Base-by-base conservation (phyloP, 2,329 filamentous ascomycete species). In the Mycosphaerella sp. region DNA sequence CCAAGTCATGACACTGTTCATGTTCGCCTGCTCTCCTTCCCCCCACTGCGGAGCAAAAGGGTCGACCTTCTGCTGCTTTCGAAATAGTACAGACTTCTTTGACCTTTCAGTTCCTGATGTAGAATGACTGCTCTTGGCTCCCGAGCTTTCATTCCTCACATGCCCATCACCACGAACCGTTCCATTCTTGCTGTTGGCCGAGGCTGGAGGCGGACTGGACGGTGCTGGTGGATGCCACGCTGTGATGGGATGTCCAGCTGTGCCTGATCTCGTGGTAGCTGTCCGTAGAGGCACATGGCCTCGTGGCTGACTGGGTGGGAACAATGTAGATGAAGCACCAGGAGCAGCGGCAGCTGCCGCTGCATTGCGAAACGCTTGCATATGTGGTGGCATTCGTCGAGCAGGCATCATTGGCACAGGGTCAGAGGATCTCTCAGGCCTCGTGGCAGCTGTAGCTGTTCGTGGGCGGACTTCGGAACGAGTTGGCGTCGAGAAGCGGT, bases 181-280 rank as follows among this genome's bases (percentile, higher is more conserved):
- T 4, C 54, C 54, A 35, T 50, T 27, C 32, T 49, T 56, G n/a
- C 52, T 59, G 27, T 41, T 43, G 30, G 10, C 13, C 30, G 30
- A 34, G 0, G 44, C 35, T 14, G 41, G n/a, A 8, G 40, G 32
- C 5, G 57, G 53, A 12, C 48, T 50, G 2, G 53, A 51, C 14
- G 58, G 52, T 1, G 64, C 64, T 3, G 66, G 66, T 6, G 66
- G 66, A 54, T 64, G 62, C 66, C 66, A 68, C 2, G 58, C 64
- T 4, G 62, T 67, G 44, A 68, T 56, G 1, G 66, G 65, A 46
- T 68, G 66, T 2, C 60, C 59, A 1, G 61, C 61, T 1, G 58
- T 60, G 8, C 65, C 62, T 9, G 60, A 56, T 17, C 54, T 56
- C 17, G 51, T 51, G 12, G 53, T 55, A 10, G 42, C 49, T 27